Base-by-base conservation (phyloP, 208 protist species). In the Wallacemonas sp. region DNA sequence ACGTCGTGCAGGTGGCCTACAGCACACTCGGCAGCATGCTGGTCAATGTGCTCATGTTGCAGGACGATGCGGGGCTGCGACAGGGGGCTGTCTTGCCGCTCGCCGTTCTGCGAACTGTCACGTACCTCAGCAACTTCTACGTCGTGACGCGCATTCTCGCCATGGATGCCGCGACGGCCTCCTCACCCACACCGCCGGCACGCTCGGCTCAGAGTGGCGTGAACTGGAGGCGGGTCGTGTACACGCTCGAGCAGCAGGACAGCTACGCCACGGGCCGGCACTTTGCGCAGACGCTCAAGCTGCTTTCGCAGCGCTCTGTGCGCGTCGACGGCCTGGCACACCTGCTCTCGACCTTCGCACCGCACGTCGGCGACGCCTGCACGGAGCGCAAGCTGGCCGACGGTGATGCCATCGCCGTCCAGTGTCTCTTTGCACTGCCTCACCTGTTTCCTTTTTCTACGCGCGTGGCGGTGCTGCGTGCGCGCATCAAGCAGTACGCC, bases 1-100 rank as follows among this genome's bases (percentile, higher is more conserved):
- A 55, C 48, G 48, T 10, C 25, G 48, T 55, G 7, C 48, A 55
- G 4, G 20, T 55, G 5, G 48, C 48, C 11, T 55, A 55, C 48
- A 55, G 48, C 48, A 55, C 48, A 7, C 48, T 55, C 25, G 48
- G 48, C 5, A 55, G 48, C 20, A 55, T 55, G 48, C 48, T 55
- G n/a, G 48, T 55, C 14, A 55, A 18, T 55, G 48, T 55, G 48
- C 48, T 55, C 48, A 55, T 55, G 48, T 22, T 55, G 7, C 48
- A 55, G 18, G 48, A 32, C 20, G 48, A 55, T 32, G 48, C 48
- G 25, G 48, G 48, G 20, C 25, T 55, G 0, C 7, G 18, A 7
- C 48, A 18, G 18, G 25, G 25, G 8, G 26, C 20, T 7, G 25
- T 32, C 20, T 32, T 55, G 48, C 48, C 48, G 48, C 48, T 55